These are phyloP conservation scores for Dryas integrifolia DNA, from an alignment of 331 rosid genomes.

Conservation along the genomic window DNA sequence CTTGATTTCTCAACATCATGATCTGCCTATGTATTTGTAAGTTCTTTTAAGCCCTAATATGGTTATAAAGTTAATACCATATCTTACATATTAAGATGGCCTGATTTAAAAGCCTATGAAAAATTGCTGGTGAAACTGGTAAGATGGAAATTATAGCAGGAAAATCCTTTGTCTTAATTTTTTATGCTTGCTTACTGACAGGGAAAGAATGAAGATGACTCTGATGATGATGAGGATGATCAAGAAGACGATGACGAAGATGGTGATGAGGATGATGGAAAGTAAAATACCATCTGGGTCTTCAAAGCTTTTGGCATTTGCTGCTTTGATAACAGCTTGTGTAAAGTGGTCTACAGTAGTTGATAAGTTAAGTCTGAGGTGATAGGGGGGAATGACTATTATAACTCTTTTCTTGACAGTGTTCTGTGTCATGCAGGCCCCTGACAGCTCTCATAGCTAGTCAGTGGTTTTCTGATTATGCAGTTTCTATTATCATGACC, in stretches of 20 bases:
- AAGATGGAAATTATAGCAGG: background rate
- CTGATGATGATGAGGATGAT: slow-evolving; percentile 54
- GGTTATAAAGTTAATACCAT: no score
- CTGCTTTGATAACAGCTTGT: slow-evolving; percentile 40
- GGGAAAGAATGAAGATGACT: slow-evolving; percentile 67
- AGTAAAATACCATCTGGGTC: slow-evolving; percentile 33
- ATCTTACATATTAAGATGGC: no score
- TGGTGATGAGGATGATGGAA: slow-evolving; percentile 49
- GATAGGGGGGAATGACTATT: slow-evolving; percentile 22
- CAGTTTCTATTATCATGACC: slow-evolving; percentile 6
- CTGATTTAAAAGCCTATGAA: no score
- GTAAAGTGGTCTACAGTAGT: slow-evolving; percentile 47
- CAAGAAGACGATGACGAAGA: slow-evolving; percentile 50
- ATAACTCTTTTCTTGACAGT: slow-evolving; percentile 13
- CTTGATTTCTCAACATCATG: no score
- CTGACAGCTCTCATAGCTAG: slow-evolving; percentile 28
- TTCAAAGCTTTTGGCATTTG: slow-evolving; percentile 24
- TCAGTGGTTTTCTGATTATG: slow-evolving; percentile 14
- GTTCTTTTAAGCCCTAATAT: no score
- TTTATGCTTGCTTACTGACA: slow-evolving; percentile 23
- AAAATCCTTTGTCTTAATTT: background rate
- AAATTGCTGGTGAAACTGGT: no score
- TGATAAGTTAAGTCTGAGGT: slow-evolving; percentile 16
- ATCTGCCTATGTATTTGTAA: no score
- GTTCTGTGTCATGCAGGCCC: slow-evolving; percentile 11